Evolutionary conservation across 148 eudicot genomes (phyloP), one percentile per base, ranked within the genome.

Genomic region (Rhododendron molle): DNA sequence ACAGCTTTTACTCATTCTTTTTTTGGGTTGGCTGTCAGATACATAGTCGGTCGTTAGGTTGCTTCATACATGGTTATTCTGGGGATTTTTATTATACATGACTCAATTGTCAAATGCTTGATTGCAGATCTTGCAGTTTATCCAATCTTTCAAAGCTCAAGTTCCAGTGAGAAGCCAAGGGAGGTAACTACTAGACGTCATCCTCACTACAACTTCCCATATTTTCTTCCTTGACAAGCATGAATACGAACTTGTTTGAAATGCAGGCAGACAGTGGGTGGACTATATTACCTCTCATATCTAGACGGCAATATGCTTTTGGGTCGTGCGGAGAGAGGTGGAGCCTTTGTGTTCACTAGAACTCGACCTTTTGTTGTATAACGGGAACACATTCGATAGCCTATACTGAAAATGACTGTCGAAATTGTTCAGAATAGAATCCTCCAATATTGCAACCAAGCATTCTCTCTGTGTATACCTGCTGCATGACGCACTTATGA

Each of bases 261-360:
- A 78, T 85, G 80, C 91, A 95, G 99, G 90, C 93, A 88, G 50
- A 85, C 93, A 30, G 94, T 92, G 0, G 99, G 99, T 83, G 99
- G 99, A 85, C 65, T 97, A 73, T 95, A 97, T 87, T 94, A 97
- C 88, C 94, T 97, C 38, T 97, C 99, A 1, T 97, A 93, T 89
- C 89, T 94, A 46, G 99, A 97, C 83, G 86, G 89, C 79, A 89
- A 95, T 89, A 95, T 97, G 97, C 98, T 97, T 73, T 26, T 97
- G 85, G 99, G 99, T 10, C 98, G 99, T 7, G 92, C 98, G 65
- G 95, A 90, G 82, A 95, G 95, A 80, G 99, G 99, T 62, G 99
- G 99, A 5, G 91, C 91, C 28, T 95, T 97, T 76, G 91, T 97
- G 58, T 97, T 96, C 91, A 92, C 98, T 84, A 93, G 93, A 88